Evolutionary conservation across 768 basidiomycete genomes (phyloP), one percentile per base, ranked within the genome.

Genomic region (Podaxis sp.): DNA sequence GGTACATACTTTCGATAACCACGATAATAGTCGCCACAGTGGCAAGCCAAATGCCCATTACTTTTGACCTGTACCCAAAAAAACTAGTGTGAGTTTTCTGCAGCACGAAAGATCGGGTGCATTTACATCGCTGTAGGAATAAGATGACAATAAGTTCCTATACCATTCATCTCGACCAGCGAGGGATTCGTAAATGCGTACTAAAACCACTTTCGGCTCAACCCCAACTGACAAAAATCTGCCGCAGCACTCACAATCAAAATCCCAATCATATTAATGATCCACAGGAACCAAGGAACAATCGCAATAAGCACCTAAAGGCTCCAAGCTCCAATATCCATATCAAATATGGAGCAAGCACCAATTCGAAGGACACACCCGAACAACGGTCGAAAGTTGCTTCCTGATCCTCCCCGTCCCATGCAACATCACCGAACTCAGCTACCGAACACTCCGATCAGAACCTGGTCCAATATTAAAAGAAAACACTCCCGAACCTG

Each of bases 121-220:
- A 2, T 11, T 50, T 50, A 60, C 59, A 60, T 46, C 2, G 22
- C 12, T 44, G n/a, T 2, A 41, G 28, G 13, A 8, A 15, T 54
- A 40, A 60, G 51, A 20, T 60, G 59, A 11, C 59, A 60, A n/a
- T 60, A 60, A 4, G 51, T 60, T 28, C 59, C 59, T 28, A 30
- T 44, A 1, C 22, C n/a, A 11, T 54, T 60, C 59, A 53, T 44
- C n/a, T 53, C 51, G 5, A 60, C n/a, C 2, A 52, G 50, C 10
- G 40, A 44, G 6, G 59, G 59, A 7, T 52, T 44, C 17, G 12
- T 40, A 13, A 54, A 44, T 15, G 38, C 50, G 6, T 40, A 60
- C 59, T 60, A 41, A 5, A 8, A 26, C 22, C 10, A 3, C 3
- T 6, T 6, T 38, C 20, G 24, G 37, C 36, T 40, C 5, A 46